Conservation (phyloP, 164 flowering plant genomes). For the Euptelea pleiosperma region DNA sequence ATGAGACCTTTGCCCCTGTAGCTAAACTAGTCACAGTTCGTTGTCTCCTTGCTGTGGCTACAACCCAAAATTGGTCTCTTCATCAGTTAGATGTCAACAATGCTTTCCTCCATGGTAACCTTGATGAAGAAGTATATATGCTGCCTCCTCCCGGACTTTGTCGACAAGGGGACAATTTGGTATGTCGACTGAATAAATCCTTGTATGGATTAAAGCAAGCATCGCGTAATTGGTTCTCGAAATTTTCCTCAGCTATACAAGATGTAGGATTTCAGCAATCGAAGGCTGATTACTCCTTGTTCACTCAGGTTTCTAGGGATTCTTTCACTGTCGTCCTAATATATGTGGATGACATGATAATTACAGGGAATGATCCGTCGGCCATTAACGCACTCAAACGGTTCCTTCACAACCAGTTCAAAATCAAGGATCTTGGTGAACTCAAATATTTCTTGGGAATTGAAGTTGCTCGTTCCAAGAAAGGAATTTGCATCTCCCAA, state of each 20-base stretch:
- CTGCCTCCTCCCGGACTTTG: background rate
- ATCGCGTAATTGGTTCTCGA: background rate
- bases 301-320: background rate
- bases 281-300: background rate
- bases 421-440: background rate
- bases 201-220: background rate
- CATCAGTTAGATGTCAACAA: background rate
- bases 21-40: background rate
- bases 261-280: no score
- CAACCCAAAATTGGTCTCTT: background rate
- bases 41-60: background rate
- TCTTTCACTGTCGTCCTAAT: background rate
- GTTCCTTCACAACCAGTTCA: background rate
- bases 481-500: background rate
- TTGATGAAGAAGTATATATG: background rate
- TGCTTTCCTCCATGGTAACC: background rate
- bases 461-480: background rate
- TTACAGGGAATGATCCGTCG: background rate
- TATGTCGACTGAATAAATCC: background rate
- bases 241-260: background rate
- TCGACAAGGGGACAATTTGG: background rate
- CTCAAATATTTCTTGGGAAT: background rate
- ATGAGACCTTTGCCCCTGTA: background rate
- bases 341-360: constrained; percentile 1
- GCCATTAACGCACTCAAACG: background rate